These are phyloP conservation scores for Globisporangium takayamanum DNA, from an alignment of 352 stramenopile species.

Conservation along the genomic window DNA sequence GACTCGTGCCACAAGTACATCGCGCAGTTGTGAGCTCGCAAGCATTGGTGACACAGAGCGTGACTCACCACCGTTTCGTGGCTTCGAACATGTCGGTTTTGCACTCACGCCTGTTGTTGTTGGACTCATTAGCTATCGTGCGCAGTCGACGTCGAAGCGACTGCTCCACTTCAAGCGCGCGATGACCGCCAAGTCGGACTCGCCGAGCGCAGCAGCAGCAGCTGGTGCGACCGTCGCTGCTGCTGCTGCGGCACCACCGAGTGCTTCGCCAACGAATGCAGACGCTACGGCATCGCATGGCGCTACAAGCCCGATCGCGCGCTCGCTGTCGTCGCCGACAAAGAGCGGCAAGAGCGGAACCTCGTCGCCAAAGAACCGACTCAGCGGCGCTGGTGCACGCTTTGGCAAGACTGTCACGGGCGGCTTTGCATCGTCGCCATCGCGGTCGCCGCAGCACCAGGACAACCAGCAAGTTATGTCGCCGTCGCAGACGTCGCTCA, in stretches of 20 bases:
- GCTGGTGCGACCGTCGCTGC: not conserved
- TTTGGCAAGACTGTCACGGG: conserved; percentile 2
- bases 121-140: not conserved
- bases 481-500: conserved; percentile 4
- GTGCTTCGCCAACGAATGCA: not conserved
- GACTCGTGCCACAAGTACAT: not conserved
- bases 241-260: not conserved
- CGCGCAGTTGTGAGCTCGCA: not conserved
- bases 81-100: not conserved
- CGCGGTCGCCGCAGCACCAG: not conserved
- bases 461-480: not conserved
- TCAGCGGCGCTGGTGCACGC: not conserved
- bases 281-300: not conserved
- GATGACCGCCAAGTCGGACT: not conserved
- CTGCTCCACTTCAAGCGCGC: not conserved
- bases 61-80: not conserved
- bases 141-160: not conserved
- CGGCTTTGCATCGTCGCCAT: conserved; percentile 2
- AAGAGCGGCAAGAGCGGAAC: conserved; percentile 9
- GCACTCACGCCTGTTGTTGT: too few species aligned
- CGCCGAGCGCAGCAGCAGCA: too few species aligned
- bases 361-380: conserved; percentile 3
- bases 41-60: not conserved
- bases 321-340: conserved; percentile 11
- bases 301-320: conserved; percentile 1